These are phyloP conservation scores for Colletotrichum tabaci DNA, from an alignment of 2,329 filamentous ascomycete species.

Conservation along the genomic window DNA sequence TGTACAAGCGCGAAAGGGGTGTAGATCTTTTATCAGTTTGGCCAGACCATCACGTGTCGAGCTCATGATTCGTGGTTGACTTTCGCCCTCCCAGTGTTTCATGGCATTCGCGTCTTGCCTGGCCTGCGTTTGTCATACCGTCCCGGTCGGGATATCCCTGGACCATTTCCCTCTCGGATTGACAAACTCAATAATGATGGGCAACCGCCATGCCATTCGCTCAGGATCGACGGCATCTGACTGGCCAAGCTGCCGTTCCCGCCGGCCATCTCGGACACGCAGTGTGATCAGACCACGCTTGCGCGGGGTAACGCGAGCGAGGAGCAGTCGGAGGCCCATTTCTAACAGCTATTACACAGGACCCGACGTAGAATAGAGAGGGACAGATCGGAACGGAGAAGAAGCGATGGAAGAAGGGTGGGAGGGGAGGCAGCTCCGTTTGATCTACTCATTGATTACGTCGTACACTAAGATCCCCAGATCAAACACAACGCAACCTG, in stretches of 20 bases:
- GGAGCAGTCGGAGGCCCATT: constrained; percentile 15
- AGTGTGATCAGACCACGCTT: constrained; percentile 33
- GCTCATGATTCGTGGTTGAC: constrained; percentile 31
- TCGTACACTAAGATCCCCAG: not conserved
- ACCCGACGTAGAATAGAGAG: not conserved
- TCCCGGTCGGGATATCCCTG: constrained; percentile 6
- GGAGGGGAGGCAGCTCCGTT: not conserved
- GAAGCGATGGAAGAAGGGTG: not conserved
- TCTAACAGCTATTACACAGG: not conserved
- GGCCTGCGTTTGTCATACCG: not conserved
- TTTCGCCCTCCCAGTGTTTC: constrained; percentile 21
- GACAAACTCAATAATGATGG: constrained; percentile 13
- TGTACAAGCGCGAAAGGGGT: not conserved
- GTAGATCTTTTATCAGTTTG: constrained; percentile 11
- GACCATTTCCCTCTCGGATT: not conserved
- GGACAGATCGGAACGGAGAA: not conserved
- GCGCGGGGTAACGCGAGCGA: constrained; percentile 37
- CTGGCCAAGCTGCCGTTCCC: constrained; percentile 17
- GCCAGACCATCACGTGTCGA: constrained; percentile 17
- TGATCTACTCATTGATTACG: not conserved
- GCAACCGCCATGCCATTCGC: constrained; percentile 1
- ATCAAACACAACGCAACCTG: not conserved
- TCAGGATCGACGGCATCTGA: constrained; percentile 36
- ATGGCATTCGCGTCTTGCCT: constrained; percentile 3
- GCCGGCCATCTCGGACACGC: constrained; percentile 24